phyloP scores from a whole-genome alignment of 2,329 filamentous ascomycete species.

The Aspergillus sp. region DNA sequence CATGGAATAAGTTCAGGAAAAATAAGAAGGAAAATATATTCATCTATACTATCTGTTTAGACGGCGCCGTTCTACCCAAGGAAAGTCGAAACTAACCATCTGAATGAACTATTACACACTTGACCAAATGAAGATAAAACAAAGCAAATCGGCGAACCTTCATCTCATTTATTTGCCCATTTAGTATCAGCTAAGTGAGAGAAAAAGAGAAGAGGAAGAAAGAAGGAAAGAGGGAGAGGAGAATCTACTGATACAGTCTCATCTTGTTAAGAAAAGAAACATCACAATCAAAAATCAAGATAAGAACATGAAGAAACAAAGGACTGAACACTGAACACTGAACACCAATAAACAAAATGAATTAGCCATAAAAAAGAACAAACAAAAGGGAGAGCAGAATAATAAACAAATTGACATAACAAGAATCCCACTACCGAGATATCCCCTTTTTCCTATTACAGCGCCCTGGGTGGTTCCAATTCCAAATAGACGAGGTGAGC shows the following conservation, averaged over 20 bases:
- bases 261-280: background rate
- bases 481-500: conserved; percentile 26
- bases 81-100: too few relatives aligned
- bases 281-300: background rate
- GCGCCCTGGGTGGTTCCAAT: conserved; percentile 31
- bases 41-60: too few relatives aligned
- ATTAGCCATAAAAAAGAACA: conserved; percentile 3
- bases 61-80: too few relatives aligned
- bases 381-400: conserved; percentile 5
- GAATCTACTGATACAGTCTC: conserved; percentile 3
- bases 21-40: too few relatives aligned
- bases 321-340: too few relatives aligned
- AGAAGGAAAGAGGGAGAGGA: background rate
- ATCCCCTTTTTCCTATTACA: conserved; percentile 41
- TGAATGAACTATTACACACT: too few relatives aligned
- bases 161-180: background rate
- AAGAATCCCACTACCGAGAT: conserved; percentile 35
- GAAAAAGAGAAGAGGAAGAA: too few relatives aligned
- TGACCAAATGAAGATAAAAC: background rate
- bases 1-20: too few relatives aligned
- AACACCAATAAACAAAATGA: conserved; percentile 6
- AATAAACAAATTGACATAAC: conserved; percentile 36
- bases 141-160: background rate
- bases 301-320: background rate
- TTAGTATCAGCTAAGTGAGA: too few relatives aligned